A percentile compares a stretch with the other conserved stretches of the same genome.
Evolutionary conservation across 164 flowering plant genomes (phyloP).

Genomic region (Warburgia ugandensis): DNA sequence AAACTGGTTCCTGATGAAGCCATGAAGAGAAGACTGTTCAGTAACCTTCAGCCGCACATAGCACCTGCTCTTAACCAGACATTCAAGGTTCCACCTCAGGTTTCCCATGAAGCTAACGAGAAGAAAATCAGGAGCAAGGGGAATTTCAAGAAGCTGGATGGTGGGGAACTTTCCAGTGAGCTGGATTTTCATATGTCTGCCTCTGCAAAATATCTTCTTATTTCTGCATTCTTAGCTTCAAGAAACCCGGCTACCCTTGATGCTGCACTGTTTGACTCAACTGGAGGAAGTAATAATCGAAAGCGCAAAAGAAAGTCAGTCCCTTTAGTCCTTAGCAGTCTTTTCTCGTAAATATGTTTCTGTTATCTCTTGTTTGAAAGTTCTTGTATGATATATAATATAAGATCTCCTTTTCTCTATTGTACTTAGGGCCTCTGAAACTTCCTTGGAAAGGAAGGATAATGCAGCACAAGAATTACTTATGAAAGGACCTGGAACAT

Average conservation of each 20-base stretch:
- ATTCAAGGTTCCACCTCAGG: slow-evolving; percentile 37
- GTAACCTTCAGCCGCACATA: slow-evolving; percentile 56
- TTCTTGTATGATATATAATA: slow-evolving; percentile 1
- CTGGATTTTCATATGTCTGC: slow-evolving; percentile 76
- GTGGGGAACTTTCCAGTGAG: slow-evolving; percentile 28
- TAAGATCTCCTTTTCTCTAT: background rate
- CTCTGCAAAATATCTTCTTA: slow-evolving; percentile 92
- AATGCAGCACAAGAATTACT: slow-evolving; percentile 60
- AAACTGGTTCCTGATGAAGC: slow-evolving; percentile 45
- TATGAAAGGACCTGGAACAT: slow-evolving; percentile 93
- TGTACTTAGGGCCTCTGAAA: slow-evolving; percentile 49
- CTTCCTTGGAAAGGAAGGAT: slow-evolving; percentile 58
- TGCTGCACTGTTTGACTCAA: slow-evolving; percentile 89
- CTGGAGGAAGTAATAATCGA: slow-evolving; percentile 60
- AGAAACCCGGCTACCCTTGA: slow-evolving; percentile 98
- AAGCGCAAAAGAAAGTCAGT: slow-evolving; percentile 82
- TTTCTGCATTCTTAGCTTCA: slow-evolving; percentile 96
- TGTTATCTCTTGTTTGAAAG: background rate
- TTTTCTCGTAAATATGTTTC: background rate
- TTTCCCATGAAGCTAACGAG: slow-evolving; percentile 24
- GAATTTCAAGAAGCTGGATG: slow-evolving; percentile 23
- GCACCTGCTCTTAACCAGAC: slow-evolving; percentile 51
- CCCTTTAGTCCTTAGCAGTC: background rate
- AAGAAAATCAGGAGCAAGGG: slow-evolving; percentile 27
- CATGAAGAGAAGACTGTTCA: slow-evolving; percentile 61